Percentiles rank a stretch among this genome's conserved stretches.
Evolutionary conservation across 257 asterid species (phyloP).

Genomic region (Dorcoceras hygrometricum): DNA sequence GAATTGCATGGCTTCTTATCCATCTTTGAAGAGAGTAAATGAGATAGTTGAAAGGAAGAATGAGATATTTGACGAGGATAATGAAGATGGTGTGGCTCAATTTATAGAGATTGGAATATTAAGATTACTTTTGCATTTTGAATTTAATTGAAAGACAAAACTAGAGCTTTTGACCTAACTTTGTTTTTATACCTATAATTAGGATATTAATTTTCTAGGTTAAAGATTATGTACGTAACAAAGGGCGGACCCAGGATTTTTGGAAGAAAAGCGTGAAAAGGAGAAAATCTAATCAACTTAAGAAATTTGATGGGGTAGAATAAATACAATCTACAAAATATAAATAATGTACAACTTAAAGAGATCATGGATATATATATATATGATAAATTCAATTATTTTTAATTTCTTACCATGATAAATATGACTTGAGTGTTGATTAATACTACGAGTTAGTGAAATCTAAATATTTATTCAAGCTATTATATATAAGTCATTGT

Average conservation of each 20-base stretch:
- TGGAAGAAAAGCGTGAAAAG: no score
- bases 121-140: conserved; percentile 21
- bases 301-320: neutral
- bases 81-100: conserved; percentile 43
- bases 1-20: conserved; percentile 72
- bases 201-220: conserved; percentile 19
- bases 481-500: no score
- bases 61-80: conserved; percentile 39
- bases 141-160: conserved; percentile 32
- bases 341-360: no score
- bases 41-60: conserved; percentile 3
- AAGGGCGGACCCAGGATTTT: neutral
- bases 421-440: no score
- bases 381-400: no score
- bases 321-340: no score
- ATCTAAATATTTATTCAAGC: no score
- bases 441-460: no score
- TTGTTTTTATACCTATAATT: conserved; percentile 30
- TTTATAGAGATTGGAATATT: conserved; percentile 55
- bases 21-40: conserved; percentile 33
- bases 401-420: no score
- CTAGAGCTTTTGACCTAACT: conserved; percentile 58
- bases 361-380: no score
- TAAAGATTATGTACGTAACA: neutral
- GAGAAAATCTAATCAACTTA: neutral